phyloP scores from a whole-genome alignment of 2,329 filamentous ascomycete species.

The Xylaria sp. region DNA sequence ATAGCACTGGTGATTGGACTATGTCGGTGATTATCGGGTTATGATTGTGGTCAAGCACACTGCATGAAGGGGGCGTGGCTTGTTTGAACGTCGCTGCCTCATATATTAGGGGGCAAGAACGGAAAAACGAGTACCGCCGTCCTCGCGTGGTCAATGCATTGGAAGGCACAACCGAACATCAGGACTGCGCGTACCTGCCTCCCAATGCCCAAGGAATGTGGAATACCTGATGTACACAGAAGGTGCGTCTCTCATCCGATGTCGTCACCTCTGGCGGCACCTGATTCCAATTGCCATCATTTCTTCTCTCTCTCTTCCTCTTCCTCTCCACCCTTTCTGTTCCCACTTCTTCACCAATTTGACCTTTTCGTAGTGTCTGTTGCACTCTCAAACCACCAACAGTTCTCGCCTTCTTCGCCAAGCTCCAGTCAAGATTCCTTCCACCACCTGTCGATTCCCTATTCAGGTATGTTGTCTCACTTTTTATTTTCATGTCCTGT shows the following conservation, averaged over 20 bases:
- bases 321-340: background rate
- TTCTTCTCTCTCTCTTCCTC: background rate
- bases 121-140: no score
- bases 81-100: constrained; percentile 1
- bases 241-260: no score
- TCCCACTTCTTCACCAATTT: background rate
- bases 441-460: background rate
- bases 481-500: no score
- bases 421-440: background rate
- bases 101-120: no score
- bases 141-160: background rate
- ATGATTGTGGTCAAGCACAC: constrained; percentile 7
- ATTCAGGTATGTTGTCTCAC: no score
- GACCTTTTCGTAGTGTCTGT: background rate
- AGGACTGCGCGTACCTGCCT: background rate
- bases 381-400: background rate
- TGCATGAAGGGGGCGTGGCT: constrained; percentile 3
- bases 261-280: no score
- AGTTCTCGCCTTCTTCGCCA: background rate
- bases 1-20: background rate
- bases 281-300: background rate
- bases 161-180: background rate
- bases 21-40: background rate
- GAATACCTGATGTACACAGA: background rate
- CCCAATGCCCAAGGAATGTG: background rate